Percentiles rank a stretch among this genome's conserved stretches.
Evolutionary conservation across 768 basidiomycete genomes (phyloP).

Genomic region (Macrolepiota fuliginosa): DNA sequence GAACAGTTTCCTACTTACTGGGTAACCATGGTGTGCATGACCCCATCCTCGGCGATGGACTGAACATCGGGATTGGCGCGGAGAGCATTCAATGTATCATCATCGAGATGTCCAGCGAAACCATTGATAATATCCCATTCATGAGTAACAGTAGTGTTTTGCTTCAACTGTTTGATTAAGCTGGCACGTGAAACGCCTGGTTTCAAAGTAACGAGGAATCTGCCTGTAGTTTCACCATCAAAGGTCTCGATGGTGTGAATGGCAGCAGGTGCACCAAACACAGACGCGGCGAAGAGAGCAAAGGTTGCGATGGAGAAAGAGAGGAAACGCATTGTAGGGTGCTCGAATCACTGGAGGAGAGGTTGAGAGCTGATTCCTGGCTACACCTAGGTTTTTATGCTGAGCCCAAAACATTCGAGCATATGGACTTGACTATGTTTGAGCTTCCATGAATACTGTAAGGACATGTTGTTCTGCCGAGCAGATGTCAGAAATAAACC

Average conservation of each 20-base stretch:
- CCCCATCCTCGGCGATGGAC: constrained; percentile 27
- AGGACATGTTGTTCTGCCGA: neutral
- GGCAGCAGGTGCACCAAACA: constrained; percentile 17
- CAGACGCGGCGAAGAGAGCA: constrained; percentile 9
- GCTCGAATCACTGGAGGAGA: neutral
- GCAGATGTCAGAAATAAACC: neutral
- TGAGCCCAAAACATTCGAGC: no score
- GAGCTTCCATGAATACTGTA: no score
- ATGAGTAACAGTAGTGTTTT: constrained; percentile 4
- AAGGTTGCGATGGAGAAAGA: neutral
- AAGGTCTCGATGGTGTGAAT: constrained; percentile 21
- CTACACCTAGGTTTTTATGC: no score
- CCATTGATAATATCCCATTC: constrained; percentile 30
- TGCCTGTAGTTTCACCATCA: constrained; percentile 23
- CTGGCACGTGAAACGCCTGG: constrained; percentile 19
- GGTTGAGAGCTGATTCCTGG: no score
- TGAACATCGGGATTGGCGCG: constrained; percentile 24
- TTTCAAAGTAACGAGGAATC: constrained; percentile 30
- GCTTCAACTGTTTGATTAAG: constrained; percentile 14
- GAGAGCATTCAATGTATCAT: constrained; percentile 22
- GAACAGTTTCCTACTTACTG: constrained; percentile 17
- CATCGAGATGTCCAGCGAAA: constrained; percentile 27
- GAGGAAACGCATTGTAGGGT: neutral
- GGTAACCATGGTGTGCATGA: constrained; percentile 20
- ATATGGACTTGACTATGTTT: no score